Percentiles rank a stretch among this genome's conserved stretches.
phyloP scores from a whole-genome alignment of 2,329 filamentous ascomycete species.

The Colletotrichum incanum region DNA sequence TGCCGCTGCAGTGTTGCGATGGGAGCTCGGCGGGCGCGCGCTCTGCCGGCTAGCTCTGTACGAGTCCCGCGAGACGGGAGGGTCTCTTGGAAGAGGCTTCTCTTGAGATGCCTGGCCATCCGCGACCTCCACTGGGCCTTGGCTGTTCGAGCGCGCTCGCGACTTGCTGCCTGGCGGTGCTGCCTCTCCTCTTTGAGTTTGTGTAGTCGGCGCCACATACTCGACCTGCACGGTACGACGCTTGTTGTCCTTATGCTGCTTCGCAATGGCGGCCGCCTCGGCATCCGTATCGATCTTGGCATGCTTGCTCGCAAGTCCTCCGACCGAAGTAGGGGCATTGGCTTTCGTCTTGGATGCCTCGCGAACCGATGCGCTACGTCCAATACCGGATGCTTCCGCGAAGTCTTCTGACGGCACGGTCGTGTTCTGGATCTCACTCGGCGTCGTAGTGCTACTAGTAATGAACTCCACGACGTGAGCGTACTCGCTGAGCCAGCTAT shows the following conservation, averaged over 20 bases:
- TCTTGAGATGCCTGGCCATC: conserved; percentile 57
- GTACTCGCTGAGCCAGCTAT: conserved; percentile 98
- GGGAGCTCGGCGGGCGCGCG: conserved; percentile 65
- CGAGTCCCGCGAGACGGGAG: conserved; percentile 62
- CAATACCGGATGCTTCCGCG: conserved; percentile 65
- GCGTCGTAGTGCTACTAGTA: conserved; percentile 92
- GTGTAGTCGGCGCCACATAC: conserved; percentile 92
- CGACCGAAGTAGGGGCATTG: conserved; percentile 63
- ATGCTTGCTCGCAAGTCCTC: conserved; percentile 80
- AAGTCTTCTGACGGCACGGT: conserved; percentile 72
- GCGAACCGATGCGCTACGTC: conserved; percentile 88
- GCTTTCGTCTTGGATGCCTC: conserved; percentile 83
- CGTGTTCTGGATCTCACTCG: conserved; percentile 86
- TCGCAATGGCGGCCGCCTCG: conserved; percentile 66
- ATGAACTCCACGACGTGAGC: conserved; percentile 98
- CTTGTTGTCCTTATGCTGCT: conserved; percentile 88
- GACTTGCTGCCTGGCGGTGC: conserved; percentile 48
- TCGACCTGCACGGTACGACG: conserved; percentile 96
- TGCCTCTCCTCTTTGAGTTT: conserved; percentile 80
- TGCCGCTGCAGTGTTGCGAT: conserved; percentile 55
- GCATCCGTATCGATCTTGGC: conserved; percentile 80
- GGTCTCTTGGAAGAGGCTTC: conserved; percentile 74
- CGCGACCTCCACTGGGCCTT: conserved; percentile 65
- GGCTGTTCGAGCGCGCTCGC: conserved; percentile 66
- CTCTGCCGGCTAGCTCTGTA: conserved; percentile 56